Percentiles rank a stretch among this genome's conserved stretches.
phyloP scores from a whole-genome alignment of 176 grass and related monocot species.

The Cenchrus purpureus region DNA sequence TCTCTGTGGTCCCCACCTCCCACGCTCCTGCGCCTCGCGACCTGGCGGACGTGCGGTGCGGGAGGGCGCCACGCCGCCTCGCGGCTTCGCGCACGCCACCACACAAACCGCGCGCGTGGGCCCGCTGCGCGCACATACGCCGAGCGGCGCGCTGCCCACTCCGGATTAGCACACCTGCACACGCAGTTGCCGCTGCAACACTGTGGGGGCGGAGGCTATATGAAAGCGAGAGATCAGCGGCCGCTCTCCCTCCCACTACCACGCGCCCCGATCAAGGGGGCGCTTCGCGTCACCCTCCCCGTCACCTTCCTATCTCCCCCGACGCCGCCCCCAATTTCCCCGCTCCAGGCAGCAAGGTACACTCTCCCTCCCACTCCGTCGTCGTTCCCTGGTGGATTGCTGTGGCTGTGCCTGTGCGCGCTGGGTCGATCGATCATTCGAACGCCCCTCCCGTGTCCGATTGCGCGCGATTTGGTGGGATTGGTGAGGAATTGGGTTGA shows the following conservation, averaged over 20 bases:
- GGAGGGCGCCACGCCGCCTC: constrained; percentile 29
- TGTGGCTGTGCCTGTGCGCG: neutral
- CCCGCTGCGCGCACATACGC: neutral
- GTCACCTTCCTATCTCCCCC: neutral
- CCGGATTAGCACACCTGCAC: neutral
- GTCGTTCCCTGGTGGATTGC: neutral
- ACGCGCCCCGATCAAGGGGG: neutral
- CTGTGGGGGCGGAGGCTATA: neutral
- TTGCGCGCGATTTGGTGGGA: neutral
- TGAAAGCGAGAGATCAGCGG: neutral
- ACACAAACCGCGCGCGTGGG: neutral
- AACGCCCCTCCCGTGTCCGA: neutral
- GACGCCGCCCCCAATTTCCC: neutral
- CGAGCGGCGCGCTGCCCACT: neutral
- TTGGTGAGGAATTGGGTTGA: neutral
- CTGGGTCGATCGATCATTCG: neutral
- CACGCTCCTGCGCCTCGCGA: too few relatives aligned
- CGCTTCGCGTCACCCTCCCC: neutral
- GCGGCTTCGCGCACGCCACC: neutral
- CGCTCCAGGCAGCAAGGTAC: constrained; percentile 39
- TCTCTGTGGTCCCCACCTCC: too few relatives aligned
- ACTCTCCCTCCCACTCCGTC: neutral
- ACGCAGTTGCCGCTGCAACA: neutral
- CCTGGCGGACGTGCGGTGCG: neutral
- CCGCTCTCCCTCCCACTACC: neutral